Base-by-base conservation (phyloP, 345 rosid species). In the Boechera stricta region DNA sequence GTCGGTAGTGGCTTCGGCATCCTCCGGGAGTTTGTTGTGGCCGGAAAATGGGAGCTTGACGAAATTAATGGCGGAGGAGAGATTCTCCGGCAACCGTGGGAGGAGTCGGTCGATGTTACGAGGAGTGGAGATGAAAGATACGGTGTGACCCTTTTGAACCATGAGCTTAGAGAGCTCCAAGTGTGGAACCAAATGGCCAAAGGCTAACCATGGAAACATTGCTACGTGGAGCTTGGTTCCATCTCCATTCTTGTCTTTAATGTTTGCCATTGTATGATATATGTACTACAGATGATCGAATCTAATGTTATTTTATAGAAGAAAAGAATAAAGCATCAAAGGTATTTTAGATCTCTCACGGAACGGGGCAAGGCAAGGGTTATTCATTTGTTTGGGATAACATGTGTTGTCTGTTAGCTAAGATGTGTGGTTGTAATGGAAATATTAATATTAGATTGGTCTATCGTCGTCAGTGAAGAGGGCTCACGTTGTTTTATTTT, bases 141-240 rank as follows among this genome's bases (percentile, higher is more conserved):
- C 71, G 2, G 5, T 56, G 62, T 84, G 85, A 70, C 85, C 87
- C 41, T 75, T 81, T 70, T 65, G 72, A 21, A 79, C 80, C 1
- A 84, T 69, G 69, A 81, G 68, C 69, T 79, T 84, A 7, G 83
- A 64, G 21, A 77, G 71, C 76, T 84, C 77, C 1, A 82, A 75
- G 45, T n/a, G 35, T 16, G 84, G 81, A 47, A 66, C 48, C 41
- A 71, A 39, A 26, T 82, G 85, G 11, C 85, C 80, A 13, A 73
- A 79, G 11, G 85, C 85, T 48, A 80, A 16, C 77, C 78, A 82
- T 59, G 86, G 82, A 31, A 84, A 78, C 81, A 84, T 76, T 1
- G 76, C 84, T 9, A 81, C 72, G 24, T 66, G 83, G 55, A 78
- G 86, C 79, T 84, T 81, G n/a, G 5, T 16, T 59, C 26, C 44